Conservation (phyloP, 2,329 filamentous ascomycete species). For the Botrytis porri region DNA sequence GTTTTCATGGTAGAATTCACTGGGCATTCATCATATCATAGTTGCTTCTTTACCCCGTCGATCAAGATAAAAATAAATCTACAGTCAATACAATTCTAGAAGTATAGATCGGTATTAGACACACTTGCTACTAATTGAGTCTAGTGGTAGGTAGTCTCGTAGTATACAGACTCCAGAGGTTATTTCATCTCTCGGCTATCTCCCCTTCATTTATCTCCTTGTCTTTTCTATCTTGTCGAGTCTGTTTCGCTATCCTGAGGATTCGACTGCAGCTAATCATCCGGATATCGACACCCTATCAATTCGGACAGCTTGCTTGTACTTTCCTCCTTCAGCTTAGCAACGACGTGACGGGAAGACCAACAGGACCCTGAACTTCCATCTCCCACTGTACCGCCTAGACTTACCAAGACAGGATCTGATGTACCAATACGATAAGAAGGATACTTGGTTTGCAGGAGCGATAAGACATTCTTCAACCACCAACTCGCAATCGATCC, state of each 20-base stretch:
- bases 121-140: background rate
- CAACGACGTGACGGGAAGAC: background rate
- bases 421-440: conserved; percentile 1
- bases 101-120: background rate
- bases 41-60: background rate
- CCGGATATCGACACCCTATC: background rate
- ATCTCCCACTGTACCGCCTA: conserved; percentile 2
- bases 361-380: conserved; percentile 1
- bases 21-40: background rate
- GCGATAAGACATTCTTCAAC: conserved; percentile 3
- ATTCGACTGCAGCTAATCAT: background rate
- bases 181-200: conserved; percentile 3
- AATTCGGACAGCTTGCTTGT: background rate
- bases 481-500: background rate
- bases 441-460: background rate
- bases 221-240: background rate
- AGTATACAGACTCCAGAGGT: no score
- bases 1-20: background rate
- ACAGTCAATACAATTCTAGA: background rate
- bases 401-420: conserved; percentile 1
- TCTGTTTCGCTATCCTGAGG: background rate
- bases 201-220: background rate
- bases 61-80: background rate
- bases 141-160: no score
- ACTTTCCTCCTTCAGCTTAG: conserved; percentile 5